Evolutionary conservation across 176 grass and related monocot species (phyloP).

Genomic region (Bothriochloa decipiens): DNA sequence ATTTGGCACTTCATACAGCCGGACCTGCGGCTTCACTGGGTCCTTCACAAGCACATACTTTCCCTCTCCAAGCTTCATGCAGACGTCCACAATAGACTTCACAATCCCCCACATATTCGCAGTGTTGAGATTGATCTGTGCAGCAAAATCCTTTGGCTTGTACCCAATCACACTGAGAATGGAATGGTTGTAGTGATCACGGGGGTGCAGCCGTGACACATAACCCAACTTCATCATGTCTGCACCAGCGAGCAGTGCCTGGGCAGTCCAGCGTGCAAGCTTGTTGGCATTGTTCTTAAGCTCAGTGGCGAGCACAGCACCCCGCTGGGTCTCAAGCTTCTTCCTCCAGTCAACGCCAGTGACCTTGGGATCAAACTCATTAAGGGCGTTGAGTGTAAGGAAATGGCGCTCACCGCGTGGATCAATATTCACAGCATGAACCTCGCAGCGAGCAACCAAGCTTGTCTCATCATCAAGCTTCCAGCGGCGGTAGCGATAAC

Average conservation of each 20-base stretch:
- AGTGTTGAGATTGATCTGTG: conserved; percentile 87
- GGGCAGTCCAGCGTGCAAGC: conserved; percentile 80
- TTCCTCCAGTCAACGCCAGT: conserved; percentile 88
- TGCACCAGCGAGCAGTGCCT: conserved; percentile 71
- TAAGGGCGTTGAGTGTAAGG: conserved; percentile 71
- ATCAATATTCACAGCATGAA: conserved; percentile 61
- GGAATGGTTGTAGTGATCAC: conserved; percentile 78
- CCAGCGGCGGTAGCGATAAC: conserved; percentile 80
- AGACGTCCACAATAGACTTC: conserved; percentile 83
- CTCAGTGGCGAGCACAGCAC: conserved; percentile 81
- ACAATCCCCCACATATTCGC: conserved; percentile 93
- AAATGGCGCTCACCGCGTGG: conserved; percentile 61
- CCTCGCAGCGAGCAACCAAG: conserved; percentile 80
- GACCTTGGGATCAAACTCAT: conserved; percentile 87
- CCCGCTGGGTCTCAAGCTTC: conserved; percentile 86
- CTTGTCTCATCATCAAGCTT: conserved; percentile 72
- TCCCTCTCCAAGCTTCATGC: conserved; percentile 87
- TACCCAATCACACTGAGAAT: conserved; percentile 81
- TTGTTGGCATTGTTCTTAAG: conserved; percentile 97
- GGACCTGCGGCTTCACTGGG: conserved; percentile 73
- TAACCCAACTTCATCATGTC: conserved; percentile 91
- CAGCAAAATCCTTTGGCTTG: conserved; percentile 78
- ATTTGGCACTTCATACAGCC: conserved; percentile 75
- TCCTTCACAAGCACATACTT: conserved; percentile 94
- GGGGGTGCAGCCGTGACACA: conserved; percentile 70